Base-by-base conservation (phyloP, 805 yeast genomes). In the Metschnikowia gruessii region DNA sequence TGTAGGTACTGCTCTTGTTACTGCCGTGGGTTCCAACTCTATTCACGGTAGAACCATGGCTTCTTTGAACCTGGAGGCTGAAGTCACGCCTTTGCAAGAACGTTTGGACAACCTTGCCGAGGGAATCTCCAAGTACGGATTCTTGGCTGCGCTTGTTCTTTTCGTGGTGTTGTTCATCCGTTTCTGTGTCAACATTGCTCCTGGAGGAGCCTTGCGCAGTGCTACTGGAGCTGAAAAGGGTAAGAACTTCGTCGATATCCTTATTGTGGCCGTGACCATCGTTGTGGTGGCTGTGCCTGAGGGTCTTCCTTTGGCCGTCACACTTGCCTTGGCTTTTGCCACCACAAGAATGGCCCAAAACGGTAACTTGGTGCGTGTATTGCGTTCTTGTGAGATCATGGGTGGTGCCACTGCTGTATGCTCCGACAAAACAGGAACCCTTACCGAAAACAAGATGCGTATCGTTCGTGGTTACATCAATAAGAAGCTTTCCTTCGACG, bases 271-370 rank as follows among this genome's bases (percentile, higher is more conserved):
- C 1, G 86, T 94, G 50, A 90, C 99, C 0, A 79, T 94, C 56
- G 82, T 94, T 24, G 99, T 92, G 13, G 99, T 94, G 42, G 99
- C 99, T 0, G 96, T 94, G n/a, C 99, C 99, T 3, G 99, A 94
- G 69, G 99, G 99, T 51, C 77, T 94, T 47, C 99, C 99, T 1
- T 74, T 94, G 46, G 99, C 99, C 2, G 99, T 94, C 15, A 94
- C 99, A 1, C 75, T 94, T 39, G 96, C 99, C 0, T 74, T 94
- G 55, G 99, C 99, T 0, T 94, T 94, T 72, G 99, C 99, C 2
- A 94, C 99, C 2, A 91, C 97, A 9, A 80, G 98, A 67, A 94
- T 94, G 99, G 90, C 96, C 17, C 86, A 87, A 64, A 97, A 94
- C 64, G 95, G 95, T 53, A 92, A 92, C 63, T 74, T 94, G 59